Evolutionary conservation across 2,329 filamentous ascomycete species (phyloP), one percentile per base, ranked within the genome.

Genomic region (Cladosporium sp.): DNA sequence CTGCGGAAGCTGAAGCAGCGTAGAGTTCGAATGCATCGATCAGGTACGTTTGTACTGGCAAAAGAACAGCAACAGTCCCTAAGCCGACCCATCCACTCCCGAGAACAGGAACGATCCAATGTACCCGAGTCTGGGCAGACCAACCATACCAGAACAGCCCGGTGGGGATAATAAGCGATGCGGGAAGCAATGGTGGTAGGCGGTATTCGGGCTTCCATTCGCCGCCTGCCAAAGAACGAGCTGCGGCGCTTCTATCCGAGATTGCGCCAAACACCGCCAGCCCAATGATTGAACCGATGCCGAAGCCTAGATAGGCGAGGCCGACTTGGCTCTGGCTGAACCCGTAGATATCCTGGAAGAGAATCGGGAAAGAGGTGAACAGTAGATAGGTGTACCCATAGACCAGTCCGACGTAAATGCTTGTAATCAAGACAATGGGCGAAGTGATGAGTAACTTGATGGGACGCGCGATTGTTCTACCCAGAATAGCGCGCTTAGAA

Each of bases 31-130:
- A 77, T 0, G 70, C 67, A 48, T 84, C 80, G 13, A 85, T 75
- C 1, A 84, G 71, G 56, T 85, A 85, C 3, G 79, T 80, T 42
- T 81, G 77, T 32, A 78, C 74, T 20, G 77, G 77, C 62, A 78
- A 77, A 53, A 82, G 84, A 0, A 73, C 69, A 0, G 78, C 69
- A 38, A 82, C 76, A 43, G 78, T 73, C 0, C 79, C 79, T 0
- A 73, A 63, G 0, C 78, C 77, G 12, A 82, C 76, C 2, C 80
- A 68, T 0, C 70, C 68, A 2, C 78, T 77, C 1, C 80, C 82
- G 27, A 83, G 69, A 51, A 83, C 80, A 0, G 79, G 79, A 4
- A 81, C 68, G 36, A 83, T 78, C 78, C 79, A 84, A 56, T 80
- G 77, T 1, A 71, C 65, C 1, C 69, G 60, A 29, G 72, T 67